Percentiles rank a stretch among this genome's conserved stretches.
phyloP scores from a whole-genome alignment of 2,329 filamentous ascomycete species.

The Daldinia sp. region DNA sequence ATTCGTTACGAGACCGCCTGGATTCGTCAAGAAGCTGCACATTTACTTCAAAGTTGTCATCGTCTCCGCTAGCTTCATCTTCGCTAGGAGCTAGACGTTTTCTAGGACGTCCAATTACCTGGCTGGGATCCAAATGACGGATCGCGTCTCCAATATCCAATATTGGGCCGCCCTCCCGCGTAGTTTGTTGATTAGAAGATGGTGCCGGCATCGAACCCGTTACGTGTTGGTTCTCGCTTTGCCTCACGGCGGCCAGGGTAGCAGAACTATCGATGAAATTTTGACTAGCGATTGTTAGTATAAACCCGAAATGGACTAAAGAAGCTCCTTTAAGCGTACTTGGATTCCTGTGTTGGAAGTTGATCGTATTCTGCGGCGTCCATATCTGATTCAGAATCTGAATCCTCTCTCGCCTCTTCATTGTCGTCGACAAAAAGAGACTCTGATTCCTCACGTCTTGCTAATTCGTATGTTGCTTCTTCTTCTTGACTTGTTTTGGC shows the following conservation, averaged over 20 bases:
- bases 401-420: constrained; percentile 25
- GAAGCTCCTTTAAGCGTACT: constrained; percentile 34
- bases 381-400: constrained; percentile 42
- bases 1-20: constrained; percentile 26
- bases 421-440: constrained; percentile 32
- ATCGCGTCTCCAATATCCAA: constrained; percentile 41
- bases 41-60: constrained; percentile 46
- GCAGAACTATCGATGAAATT: constrained; percentile 44
- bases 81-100: constrained; percentile 24
- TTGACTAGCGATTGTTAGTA: constrained; percentile 45
- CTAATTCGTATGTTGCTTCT: neutral
- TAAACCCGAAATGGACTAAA: neutral
- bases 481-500: neutral
- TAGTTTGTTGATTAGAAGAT: constrained; percentile 31
- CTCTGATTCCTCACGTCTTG: constrained; percentile 26
- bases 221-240: constrained; percentile 31
- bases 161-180: constrained; percentile 29
- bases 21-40: constrained; percentile 41
- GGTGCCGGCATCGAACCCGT: constrained; percentile 1
- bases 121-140: constrained; percentile 39
- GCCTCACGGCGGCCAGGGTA: constrained; percentile 43
- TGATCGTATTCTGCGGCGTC: constrained; percentile 40
- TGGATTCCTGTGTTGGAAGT: constrained; percentile 37
- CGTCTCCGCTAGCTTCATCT: constrained; percentile 22
- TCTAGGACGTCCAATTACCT: constrained; percentile 30